Conservation (phyloP, 139 green algal species). For the Chlamydomonas sphaeroides region DNA sequence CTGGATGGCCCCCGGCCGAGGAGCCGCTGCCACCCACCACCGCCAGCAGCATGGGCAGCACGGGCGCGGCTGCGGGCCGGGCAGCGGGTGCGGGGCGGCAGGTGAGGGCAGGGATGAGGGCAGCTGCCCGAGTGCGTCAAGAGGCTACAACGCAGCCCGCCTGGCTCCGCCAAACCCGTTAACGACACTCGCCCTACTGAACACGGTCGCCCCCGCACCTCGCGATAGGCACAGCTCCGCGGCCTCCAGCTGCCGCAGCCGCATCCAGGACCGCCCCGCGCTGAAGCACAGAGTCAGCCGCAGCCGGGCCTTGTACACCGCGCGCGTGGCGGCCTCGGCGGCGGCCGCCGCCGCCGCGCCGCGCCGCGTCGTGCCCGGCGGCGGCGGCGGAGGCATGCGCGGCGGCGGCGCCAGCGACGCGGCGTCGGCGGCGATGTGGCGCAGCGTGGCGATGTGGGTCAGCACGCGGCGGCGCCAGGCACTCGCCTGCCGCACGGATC, state of each 20-base stretch:
- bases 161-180: too few species aligned
- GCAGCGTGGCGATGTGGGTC: slow-evolving; percentile 27
- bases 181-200: too few species aligned
- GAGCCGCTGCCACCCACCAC: background rate
- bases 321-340: too few species aligned
- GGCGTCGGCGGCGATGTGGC: slow-evolving; percentile 1
- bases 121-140: too few species aligned
- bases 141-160: too few species aligned
- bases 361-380: background rate
- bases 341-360: background rate
- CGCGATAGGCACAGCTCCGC: slow-evolving; percentile 31
- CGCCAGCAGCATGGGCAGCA: slow-evolving; percentile 5
- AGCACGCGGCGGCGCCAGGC: background rate
- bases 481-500: background rate
- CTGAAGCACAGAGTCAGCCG: background rate
- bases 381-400: background rate
- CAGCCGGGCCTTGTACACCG: slow-evolving; percentile 11
- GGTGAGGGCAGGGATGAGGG: background rate
- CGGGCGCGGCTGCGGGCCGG: background rate
- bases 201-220: too few species aligned
- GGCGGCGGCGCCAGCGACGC: slow-evolving; percentile 8
- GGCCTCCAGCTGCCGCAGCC: slow-evolving; percentile 8
- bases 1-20: background rate
- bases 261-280: slow-evolving; percentile 8
- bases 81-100: background rate